Percentiles rank a stretch among this genome's conserved stretches.
Conservation (phyloP, 176 grass and related monocot species). For the Carex littledalei region DNA sequence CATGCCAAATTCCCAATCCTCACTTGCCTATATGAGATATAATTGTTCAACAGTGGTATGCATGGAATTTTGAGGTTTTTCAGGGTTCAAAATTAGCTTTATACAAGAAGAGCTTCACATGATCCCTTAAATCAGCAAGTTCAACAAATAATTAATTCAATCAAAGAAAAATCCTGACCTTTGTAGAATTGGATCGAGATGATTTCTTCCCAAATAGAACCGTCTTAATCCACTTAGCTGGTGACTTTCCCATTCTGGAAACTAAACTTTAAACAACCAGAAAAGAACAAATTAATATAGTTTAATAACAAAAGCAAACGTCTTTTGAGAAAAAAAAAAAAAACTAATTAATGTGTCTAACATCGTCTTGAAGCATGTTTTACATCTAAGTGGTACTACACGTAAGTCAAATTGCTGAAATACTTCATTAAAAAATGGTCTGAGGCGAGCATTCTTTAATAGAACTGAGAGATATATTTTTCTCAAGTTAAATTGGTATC, state of each 20-base stretch:
- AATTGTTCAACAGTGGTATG: neutral
- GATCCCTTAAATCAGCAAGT: neutral
- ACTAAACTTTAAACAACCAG: neutral
- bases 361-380: neutral
- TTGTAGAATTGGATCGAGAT: conserved; percentile 44
- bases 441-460: neutral
- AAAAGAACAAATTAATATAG: neutral
- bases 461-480: conserved; percentile 3
- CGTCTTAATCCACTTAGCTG: conserved; percentile 83
- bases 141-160: neutral
- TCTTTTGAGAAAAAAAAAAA: neutral
- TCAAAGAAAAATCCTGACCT: conserved; percentile 25
- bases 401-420: neutral
- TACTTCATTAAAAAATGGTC: neutral
- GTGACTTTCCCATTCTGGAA: conserved; percentile 70
- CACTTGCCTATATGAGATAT: neutral
- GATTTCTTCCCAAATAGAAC: conserved; percentile 88
- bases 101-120: neutral
- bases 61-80: neutral
- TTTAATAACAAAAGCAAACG: neutral
- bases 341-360: neutral
- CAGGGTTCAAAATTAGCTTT: neutral
- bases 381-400: neutral
- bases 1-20: neutral
- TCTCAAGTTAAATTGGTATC: neutral